Evolutionary conservation across 2,329 filamentous ascomycete genomes (phyloP).

Genomic region (Raffaelea albimanens): DNA sequence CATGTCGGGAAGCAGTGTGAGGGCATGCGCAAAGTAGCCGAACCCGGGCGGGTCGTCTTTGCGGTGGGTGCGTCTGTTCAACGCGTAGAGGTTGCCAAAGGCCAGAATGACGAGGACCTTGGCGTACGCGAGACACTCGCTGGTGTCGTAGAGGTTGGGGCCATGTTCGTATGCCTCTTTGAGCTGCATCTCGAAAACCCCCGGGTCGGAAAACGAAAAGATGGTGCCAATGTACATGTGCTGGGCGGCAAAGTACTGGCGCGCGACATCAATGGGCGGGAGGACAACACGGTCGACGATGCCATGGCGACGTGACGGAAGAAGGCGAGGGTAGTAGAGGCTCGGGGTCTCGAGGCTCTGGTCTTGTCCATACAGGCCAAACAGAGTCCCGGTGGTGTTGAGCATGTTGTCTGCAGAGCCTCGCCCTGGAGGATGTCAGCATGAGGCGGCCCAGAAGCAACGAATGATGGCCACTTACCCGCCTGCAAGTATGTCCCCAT

Average conservation of each 20-base stretch:
- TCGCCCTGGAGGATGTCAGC: slow-evolving; percentile 22
- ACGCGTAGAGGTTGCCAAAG: slow-evolving; percentile 46
- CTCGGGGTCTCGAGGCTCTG: slow-evolving; percentile 21
- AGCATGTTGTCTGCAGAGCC: slow-evolving; percentile 29
- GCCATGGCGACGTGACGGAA: slow-evolving; percentile 21
- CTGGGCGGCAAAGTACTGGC: slow-evolving; percentile 31
- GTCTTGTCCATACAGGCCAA: slow-evolving; percentile 18
- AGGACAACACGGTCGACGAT: slow-evolving; percentile 21
- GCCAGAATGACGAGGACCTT: slow-evolving; percentile 43
- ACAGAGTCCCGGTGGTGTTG: slow-evolving; percentile 24
- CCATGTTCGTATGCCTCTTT: slow-evolving; percentile 31
- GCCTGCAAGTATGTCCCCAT: slow-evolving; percentile 20
- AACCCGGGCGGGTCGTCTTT: slow-evolving; percentile 39
- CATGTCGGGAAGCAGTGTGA: slow-evolving; percentile 42
- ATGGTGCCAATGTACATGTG: slow-evolving; percentile 49
- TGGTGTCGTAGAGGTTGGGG: slow-evolving; percentile 30
- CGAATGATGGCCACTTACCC: slow-evolving; percentile 3
- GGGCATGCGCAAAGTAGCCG: slow-evolving; percentile 41
- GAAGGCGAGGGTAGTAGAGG: slow-evolving; percentile 24
- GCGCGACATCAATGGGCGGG: slow-evolving; percentile 40
- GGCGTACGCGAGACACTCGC: slow-evolving; percentile 39
- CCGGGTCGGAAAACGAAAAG: slow-evolving; percentile 40
- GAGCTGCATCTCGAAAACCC: slow-evolving; percentile 35
- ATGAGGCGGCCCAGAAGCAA: neutral
- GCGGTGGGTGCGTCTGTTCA: slow-evolving; percentile 42